Percentiles rank a stretch among this genome's conserved stretches.
phyloP scores from a whole-genome alignment of 257 asterid species.

The Thymus quinquecostatus region DNA sequence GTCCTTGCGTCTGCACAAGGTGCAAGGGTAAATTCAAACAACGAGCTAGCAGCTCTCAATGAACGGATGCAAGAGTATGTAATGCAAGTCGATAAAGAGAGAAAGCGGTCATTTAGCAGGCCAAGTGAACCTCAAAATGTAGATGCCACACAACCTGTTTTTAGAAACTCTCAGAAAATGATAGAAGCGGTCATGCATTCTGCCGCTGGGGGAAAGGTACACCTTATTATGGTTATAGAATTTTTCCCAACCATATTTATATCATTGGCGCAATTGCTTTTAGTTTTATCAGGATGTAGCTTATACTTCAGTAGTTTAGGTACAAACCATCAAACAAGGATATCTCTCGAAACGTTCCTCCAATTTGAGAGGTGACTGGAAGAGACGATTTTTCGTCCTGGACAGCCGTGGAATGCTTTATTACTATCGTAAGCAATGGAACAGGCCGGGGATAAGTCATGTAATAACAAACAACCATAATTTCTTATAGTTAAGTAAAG shows the following conservation, averaged over 20 bases:
- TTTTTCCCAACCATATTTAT: slow-evolving; percentile 17
- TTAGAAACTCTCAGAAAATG: slow-evolving; percentile 69
- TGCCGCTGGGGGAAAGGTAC: slow-evolving; percentile 87
- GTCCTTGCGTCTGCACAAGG: slow-evolving; percentile 79
- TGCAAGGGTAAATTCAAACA: slow-evolving; percentile 68
- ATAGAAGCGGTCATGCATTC: slow-evolving; percentile 90
- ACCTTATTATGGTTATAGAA: slow-evolving; percentile 12
- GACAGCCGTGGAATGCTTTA: slow-evolving; percentile 79
- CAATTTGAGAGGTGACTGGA: slow-evolving; percentile 89
- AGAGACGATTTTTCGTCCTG: slow-evolving; percentile 87
- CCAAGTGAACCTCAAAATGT: slow-evolving; percentile 45
- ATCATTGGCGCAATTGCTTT: slow-evolving; percentile 21
- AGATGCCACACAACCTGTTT: slow-evolving; percentile 54
- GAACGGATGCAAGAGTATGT: slow-evolving; percentile 81
- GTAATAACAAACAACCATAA: slow-evolving; percentile 26
- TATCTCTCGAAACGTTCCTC: slow-evolving; percentile 80
- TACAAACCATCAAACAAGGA: slow-evolving; percentile 85
- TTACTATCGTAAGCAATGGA: slow-evolving; percentile 83
- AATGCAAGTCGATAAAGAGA: slow-evolving; percentile 67
- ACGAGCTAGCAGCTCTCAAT: slow-evolving; percentile 75
- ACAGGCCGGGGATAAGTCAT: slow-evolving; percentile 65
- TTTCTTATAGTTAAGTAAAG: slow-evolving; percentile 9
- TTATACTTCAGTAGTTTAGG: slow-evolving; percentile 75
- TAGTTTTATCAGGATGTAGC: slow-evolving; percentile 37
- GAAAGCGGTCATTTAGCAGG: slow-evolving; percentile 49